Percentiles rank a stretch among this genome's conserved stretches.
Evolutionary conservation across 495 filamentous ascomycete genomes (phyloP).

Genomic region (Hypoxylon subgilvum): DNA sequence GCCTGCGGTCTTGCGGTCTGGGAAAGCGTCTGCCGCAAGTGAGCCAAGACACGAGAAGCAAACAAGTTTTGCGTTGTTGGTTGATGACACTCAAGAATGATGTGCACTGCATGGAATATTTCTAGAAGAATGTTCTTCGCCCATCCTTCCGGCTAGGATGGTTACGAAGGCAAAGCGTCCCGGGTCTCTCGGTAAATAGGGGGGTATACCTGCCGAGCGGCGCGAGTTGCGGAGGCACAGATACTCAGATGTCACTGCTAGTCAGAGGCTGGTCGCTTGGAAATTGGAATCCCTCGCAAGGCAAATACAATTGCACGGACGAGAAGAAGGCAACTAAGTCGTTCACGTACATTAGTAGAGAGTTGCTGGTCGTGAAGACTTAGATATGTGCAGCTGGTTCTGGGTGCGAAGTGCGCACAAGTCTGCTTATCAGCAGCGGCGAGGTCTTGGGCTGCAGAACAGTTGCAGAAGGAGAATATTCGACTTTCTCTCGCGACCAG

Average conservation of each 20-base stretch:
- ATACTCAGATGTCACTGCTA: too few species aligned
- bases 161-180: slow-evolving; percentile 9
- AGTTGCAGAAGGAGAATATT: slow-evolving; percentile 33
- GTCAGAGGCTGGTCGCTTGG: slow-evolving; percentile 17
- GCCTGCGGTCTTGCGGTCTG: slow-evolving; percentile 13
- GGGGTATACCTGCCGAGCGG: slow-evolving; percentile 3
- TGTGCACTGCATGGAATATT: slow-evolving; percentile 39
- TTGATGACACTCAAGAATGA: slow-evolving; percentile 26
- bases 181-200: slow-evolving; percentile 7
- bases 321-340: too few species aligned
- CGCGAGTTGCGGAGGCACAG: not conserved
- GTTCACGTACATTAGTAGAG: too few species aligned
- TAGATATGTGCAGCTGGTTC: slow-evolving; percentile 13
- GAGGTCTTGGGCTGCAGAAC: slow-evolving; percentile 25
- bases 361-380: slow-evolving; percentile 11
- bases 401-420: slow-evolving; percentile 18
- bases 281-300: slow-evolving; percentile 3
- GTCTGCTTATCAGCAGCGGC: slow-evolving; percentile 1
- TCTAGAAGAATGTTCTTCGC: slow-evolving; percentile 36
- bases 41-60: slow-evolving; percentile 25
- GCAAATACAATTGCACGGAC: slow-evolving; percentile 6
- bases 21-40: slow-evolving; percentile 2
- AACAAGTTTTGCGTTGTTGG: slow-evolving; percentile 25
- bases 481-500: slow-evolving; percentile 15
- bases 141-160: slow-evolving; percentile 21